Evolutionary conservation across 164 flowering plant species (phyloP), one percentile per base, ranked within the genome.

Genomic region (Vitis labrusca): DNA sequence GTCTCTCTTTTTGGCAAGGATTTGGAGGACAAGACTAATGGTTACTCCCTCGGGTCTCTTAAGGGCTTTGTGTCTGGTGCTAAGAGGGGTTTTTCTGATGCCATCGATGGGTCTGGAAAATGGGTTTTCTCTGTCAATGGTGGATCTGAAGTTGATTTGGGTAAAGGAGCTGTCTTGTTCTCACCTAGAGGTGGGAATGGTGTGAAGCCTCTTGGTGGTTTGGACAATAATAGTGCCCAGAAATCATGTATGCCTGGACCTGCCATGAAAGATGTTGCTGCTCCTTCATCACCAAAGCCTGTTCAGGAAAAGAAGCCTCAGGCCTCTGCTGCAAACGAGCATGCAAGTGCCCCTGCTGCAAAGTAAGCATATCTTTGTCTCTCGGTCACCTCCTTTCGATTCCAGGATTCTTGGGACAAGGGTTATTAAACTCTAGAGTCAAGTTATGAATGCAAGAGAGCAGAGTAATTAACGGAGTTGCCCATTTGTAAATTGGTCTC

Each of bases 261-360:
- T 50, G 50, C 65, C 61, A 65, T 62, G 48, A 74, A 76, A 52
- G 78, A 76, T 47, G 81, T 19, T 55, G 66, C 55, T 61, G 75
- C 53, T 16, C 61, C 76, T 70, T 72, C 66, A 37, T 56, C 81
- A 59, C 73, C 77, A 48, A 75, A 79, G 54, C 57, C 81, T 67
- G 65, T 32, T 67, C 76, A 66, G 71, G 85, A 81, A 66, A 76
- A 76, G 71, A 82, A 79, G 70, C 53, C 72, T 37, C 77, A 70
- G 50, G 74, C 59, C 17, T 29, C 78, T 67, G 66, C 66, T 69
- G 60, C 51, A 23, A 78, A 78, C 71, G 79, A 74, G 15, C 74
- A 71, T 48, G 66, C 51, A 50, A 68, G 69, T 81, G 77, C 82
- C 23, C 86, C 86, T 71, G 84, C 86, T 68, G 74, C 88, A 30